Base-by-base conservation (phyloP, 2,329 filamentous ascomycete species). In the Taxawa tesnikishii region DNA sequence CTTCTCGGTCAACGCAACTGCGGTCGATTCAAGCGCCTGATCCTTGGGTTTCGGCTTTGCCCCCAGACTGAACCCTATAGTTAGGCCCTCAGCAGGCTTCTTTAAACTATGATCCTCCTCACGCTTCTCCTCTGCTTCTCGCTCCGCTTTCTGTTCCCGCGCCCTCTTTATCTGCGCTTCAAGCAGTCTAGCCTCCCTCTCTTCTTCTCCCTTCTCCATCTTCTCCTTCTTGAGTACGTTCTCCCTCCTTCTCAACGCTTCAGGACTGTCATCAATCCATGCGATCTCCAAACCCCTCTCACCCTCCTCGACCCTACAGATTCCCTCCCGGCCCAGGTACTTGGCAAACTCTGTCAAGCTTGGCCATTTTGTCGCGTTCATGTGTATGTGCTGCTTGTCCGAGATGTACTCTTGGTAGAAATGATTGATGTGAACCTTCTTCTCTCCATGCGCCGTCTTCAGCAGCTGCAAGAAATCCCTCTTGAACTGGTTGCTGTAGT, bases 351-450 rank as follows among this genome's bases (percentile, higher is more conserved):
- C 85, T 3, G 85, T 88, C 45, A 98, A 60, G 33, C 74, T 83
- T 4, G 78, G 73, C 85, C 85, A 96, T 48, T 79, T 79, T 0
- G 90, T 96, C 6, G 84, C 68, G 56, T 94, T 94, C 81, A 96
- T 85, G 53, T 96, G 90, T 6, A 90, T 65, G 52, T 96, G 88
- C 48, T 84, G 70, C 55, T 87, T 85, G 44, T 88, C 79, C 11
- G 75, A 69, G 44, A 96, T 94, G 48, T 93, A 90, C 50, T 87
- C 79, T 53, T 96, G 84, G 58, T 98, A 98, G 55, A 96, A 96
- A 39, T 83, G 77, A 50, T 98, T 98, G 31, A 87, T 73, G 19
- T 87, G 72, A 2, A 96, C 76, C 46, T 75, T 72, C 56, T 98
- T 98, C 58, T 94, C 85, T 40, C 85, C 84, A 48, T 98, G 90